These are phyloP conservation scores for Botrytis galanthina DNA, from an alignment of 2,329 filamentous ascomycete genomes.

Conservation along the genomic window DNA sequence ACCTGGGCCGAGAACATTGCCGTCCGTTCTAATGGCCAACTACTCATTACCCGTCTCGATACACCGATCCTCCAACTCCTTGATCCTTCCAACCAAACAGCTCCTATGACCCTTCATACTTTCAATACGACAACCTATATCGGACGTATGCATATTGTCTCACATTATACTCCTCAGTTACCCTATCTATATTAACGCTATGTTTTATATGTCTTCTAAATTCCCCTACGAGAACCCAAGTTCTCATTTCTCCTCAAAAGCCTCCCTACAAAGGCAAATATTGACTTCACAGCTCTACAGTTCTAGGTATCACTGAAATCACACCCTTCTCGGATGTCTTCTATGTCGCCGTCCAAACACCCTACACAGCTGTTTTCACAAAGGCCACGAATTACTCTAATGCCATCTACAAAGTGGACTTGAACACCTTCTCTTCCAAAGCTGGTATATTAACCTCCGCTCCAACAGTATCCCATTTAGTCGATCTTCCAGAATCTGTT, in stretches of 20 bases:
- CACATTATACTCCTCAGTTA: background rate
- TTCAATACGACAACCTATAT: conserved; percentile 33
- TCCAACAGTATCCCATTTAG: conserved; percentile 18
- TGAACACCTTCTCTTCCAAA: conserved; percentile 24
- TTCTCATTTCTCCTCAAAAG: background rate
- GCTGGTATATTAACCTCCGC: background rate
- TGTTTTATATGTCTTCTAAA: background rate
- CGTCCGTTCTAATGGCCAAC: conserved; percentile 39
- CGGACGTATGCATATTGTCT: background rate
- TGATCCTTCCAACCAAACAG: conserved; percentile 30
- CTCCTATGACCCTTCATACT: conserved; percentile 31
- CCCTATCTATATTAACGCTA: background rate
- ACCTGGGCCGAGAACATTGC: conserved; percentile 41
- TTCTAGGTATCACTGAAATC: conserved; percentile 34
- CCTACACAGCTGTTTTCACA: conserved; percentile 33
- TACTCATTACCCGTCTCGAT: conserved; percentile 39
- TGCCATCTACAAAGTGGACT: conserved; percentile 31
- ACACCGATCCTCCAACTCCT: conserved; percentile 39
- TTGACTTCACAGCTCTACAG: background rate
- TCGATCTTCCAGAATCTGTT: conserved; percentile 17
- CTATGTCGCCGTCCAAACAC: conserved; percentile 28
- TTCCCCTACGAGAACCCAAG: background rate
- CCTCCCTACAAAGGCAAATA: background rate
- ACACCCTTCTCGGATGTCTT: conserved; percentile 35
- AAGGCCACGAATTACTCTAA: conserved; percentile 25